phyloP scores from a whole-genome alignment of 192 early-diverging fungal species.

The Kappamyces sp. region DNA sequence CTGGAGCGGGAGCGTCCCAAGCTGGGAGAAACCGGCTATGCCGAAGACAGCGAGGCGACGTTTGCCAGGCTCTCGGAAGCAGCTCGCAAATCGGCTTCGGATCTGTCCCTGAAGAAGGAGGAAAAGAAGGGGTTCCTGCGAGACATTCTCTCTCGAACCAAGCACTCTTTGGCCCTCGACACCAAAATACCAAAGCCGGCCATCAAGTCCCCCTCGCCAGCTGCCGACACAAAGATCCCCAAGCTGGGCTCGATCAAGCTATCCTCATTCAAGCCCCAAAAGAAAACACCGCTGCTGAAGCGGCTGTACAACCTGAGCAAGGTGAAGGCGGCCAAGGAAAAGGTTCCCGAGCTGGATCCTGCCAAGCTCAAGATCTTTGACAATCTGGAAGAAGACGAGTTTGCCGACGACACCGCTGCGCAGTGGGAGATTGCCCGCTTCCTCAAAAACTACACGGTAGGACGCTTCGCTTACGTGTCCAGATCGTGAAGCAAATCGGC shows the following conservation, averaged over 20 bases:
- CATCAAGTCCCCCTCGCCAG: not conserved
- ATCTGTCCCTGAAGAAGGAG: not conserved
- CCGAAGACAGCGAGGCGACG: too few relatives aligned
- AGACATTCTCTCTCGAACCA: not conserved
- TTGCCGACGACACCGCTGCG: not conserved
- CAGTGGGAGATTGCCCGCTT: not conserved
- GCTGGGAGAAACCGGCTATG: too few relatives aligned
- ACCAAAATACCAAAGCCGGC: not conserved
- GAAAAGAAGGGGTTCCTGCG: not conserved
- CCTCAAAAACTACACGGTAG: slow-evolving; percentile 7
- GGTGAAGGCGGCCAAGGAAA: not conserved
- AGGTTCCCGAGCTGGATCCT: not conserved
- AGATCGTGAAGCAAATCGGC: slow-evolving; percentile 40
- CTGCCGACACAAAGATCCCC: too few relatives aligned
- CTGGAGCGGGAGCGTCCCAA: too few relatives aligned
- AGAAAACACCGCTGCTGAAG: not conserved
- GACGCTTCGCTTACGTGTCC: not conserved
- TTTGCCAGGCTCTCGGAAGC: too few relatives aligned
- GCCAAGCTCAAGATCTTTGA: slow-evolving; percentile 2
- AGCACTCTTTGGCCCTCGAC: not conserved
- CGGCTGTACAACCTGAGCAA: slow-evolving; percentile 5
- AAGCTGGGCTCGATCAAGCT: too few relatives aligned
- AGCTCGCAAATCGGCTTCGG: not conserved
- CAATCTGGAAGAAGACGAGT: slow-evolving; percentile 9
- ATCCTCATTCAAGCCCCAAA: too few relatives aligned